phyloP scores from a whole-genome alignment of 208 protist genomes.

The Trichomonas gallinae region DNA sequence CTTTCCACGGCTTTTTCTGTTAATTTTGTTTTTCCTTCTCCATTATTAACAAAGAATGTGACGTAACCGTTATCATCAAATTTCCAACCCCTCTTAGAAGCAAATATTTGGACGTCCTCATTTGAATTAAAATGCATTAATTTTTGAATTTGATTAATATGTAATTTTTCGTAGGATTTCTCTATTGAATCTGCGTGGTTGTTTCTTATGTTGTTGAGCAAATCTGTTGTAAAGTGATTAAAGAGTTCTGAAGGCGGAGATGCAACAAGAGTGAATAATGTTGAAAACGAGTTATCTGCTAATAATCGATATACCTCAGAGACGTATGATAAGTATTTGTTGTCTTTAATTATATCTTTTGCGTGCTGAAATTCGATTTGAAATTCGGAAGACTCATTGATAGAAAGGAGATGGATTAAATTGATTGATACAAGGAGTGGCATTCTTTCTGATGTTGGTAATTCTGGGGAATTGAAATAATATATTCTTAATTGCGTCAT shows the following conservation, averaged over 20 bases:
- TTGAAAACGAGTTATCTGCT: background rate
- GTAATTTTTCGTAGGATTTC: background rate
- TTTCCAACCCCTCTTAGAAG: background rate
- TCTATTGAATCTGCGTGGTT: slow-evolving; percentile 3
- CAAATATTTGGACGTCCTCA: background rate
- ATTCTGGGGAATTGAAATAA: background rate
- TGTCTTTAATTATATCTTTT: background rate
- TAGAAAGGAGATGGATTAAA: background rate
- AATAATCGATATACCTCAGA: background rate
- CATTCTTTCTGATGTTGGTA: background rate
- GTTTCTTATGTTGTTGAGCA: background rate
- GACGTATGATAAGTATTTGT: background rate
- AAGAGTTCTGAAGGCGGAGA: background rate
- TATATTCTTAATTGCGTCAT: slow-evolving; percentile 10
- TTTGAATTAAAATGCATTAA: background rate
- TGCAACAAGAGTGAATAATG: background rate
- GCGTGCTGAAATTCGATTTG: background rate
- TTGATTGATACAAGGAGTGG: background rate
- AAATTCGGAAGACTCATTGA: background rate
- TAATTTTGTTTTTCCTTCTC: background rate
- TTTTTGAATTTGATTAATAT: background rate
- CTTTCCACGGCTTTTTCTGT: background rate
- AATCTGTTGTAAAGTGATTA: background rate
- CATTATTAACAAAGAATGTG: background rate
- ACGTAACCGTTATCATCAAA: background rate